phyloP scores from a whole-genome alignment of 345 rosid species.

The Brassica carinata region DNA sequence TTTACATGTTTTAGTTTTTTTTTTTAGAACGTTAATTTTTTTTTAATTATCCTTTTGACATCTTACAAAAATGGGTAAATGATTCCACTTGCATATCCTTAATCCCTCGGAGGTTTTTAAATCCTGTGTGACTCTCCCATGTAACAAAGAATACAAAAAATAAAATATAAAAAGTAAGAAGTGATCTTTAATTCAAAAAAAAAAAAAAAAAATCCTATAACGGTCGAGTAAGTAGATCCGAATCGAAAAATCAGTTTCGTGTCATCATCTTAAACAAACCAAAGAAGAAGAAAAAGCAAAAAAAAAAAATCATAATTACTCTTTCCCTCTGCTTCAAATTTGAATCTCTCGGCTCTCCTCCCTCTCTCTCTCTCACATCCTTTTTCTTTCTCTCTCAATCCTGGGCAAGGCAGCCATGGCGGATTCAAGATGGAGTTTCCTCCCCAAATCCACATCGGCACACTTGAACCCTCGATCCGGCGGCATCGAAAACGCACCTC shows the following conservation, averaged over 20 bases:
- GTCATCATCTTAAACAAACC: neutral
- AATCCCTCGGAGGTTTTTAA: no score
- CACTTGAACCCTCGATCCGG: constrained; percentile 47
- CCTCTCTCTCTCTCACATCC: neutral
- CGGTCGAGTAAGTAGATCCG: constrained; percentile 39
- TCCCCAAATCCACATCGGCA: constrained; percentile 65
- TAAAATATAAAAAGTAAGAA: neutral
- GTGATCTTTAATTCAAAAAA: constrained; percentile 10
- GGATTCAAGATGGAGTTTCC: constrained; percentile 61
- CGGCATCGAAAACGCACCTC: constrained; percentile 66
- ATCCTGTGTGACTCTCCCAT: no score
- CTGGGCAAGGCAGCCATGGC: constrained; percentile 24
- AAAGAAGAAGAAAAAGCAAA: neutral
- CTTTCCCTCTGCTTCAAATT: constrained; percentile 27
- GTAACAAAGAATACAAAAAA: neutral
- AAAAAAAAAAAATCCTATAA: constrained; percentile 10
- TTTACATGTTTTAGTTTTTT: no score
- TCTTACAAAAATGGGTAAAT: no score
- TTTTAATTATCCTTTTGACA: no score
- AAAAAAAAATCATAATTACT: constrained; percentile 8
- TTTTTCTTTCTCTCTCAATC: constrained; percentile 5
- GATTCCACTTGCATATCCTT: no score
- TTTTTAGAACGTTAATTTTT: no score
- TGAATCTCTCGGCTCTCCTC: constrained; percentile 13
- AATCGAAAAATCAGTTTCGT: constrained; percentile 19